These are phyloP conservation scores for Pelargonium cotyledonis DNA, from an alignment of 441 rosid genomes.

Conservation along the genomic window DNA sequence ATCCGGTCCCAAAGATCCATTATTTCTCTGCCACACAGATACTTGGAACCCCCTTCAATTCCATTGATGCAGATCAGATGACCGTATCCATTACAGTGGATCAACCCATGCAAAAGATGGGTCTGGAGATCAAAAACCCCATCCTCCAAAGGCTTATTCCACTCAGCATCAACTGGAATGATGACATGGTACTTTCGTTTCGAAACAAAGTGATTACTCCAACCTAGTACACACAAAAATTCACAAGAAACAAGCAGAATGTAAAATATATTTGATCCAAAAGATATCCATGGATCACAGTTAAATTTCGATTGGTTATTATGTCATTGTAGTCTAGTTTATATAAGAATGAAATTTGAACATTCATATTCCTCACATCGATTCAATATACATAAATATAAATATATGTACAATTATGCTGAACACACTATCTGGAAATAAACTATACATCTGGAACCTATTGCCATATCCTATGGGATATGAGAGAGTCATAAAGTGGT, in stretches of 20 bases:
- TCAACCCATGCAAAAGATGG: constrained; percentile 74
- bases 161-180: constrained; percentile 50
- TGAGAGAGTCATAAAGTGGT: no score
- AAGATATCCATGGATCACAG: background rate
- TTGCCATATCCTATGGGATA: no score
- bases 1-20: constrained; percentile 85
- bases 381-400: no score
- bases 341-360: no score
- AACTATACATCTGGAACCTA: no score
- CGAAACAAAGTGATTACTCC: constrained; percentile 67
- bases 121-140: constrained; percentile 44
- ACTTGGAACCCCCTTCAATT: constrained; percentile 66
- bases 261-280: constrained; percentile 4
- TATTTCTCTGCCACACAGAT: constrained; percentile 64
- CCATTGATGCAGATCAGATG: constrained; percentile 79
- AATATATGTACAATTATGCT: no score
- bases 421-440: no score
- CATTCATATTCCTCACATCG: no score
- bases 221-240: constrained; percentile 40
- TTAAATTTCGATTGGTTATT: background rate
- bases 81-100: constrained; percentile 81
- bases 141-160: constrained; percentile 55
- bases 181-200: constrained; percentile 66
- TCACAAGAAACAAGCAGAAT: background rate
- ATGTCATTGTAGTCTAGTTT: no score